These are phyloP conservation scores for Monosporascus sp. DNA, from an alignment of 2,329 filamentous ascomycete genomes.

Conservation along the genomic window DNA sequence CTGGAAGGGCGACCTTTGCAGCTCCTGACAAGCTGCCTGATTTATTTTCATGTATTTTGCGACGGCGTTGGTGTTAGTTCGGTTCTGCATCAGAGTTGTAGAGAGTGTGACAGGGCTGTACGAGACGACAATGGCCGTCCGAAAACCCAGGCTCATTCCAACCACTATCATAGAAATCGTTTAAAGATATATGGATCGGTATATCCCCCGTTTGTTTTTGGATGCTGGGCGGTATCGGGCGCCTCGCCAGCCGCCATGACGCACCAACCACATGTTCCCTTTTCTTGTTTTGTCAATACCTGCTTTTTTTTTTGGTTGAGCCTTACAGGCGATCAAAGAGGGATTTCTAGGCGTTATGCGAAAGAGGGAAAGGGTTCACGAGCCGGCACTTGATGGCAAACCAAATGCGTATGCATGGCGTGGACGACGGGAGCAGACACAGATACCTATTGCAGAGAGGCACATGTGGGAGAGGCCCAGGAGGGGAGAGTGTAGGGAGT, in stretches of 20 bases:
- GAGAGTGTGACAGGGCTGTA: constrained; percentile 13
- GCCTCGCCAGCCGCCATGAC: background rate
- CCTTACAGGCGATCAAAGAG: background rate
- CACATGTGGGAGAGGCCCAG: background rate
- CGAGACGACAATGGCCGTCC: constrained; percentile 23
- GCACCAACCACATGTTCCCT: background rate
- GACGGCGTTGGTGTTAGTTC: constrained; percentile 17
- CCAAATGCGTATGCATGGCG: background rate
- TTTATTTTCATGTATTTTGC: constrained; percentile 13
- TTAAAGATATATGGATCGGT: background rate
- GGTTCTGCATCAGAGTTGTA: constrained; percentile 19
- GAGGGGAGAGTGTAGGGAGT: background rate
- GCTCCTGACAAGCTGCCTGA: background rate
- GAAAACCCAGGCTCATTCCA: constrained; percentile 14
- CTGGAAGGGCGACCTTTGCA: background rate
- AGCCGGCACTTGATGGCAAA: background rate
- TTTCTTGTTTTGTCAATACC: background rate
- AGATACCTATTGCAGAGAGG: background rate
- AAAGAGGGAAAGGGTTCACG: background rate
- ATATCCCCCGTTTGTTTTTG: background rate
- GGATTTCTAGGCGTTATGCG: background rate
- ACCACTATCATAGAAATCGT: constrained; percentile 19
- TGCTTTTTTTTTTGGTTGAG: background rate
- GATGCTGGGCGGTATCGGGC: background rate
- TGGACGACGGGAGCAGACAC: background rate